phyloP scores from a whole-genome alignment of 1,284 basidiomycete genomes.

The Melampsora larici-populina region DNA sequence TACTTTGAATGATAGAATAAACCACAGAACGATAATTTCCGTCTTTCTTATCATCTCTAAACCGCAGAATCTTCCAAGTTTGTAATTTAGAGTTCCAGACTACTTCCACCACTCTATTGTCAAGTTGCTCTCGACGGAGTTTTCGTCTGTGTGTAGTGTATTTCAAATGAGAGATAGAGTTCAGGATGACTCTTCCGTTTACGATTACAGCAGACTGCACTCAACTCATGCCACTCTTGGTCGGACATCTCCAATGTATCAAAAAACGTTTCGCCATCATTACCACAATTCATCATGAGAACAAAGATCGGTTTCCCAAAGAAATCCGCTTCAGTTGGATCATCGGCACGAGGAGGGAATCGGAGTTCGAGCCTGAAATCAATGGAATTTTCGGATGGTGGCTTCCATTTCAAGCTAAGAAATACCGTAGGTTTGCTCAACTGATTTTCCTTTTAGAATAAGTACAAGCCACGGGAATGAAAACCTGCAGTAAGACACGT shows the following conservation, averaged over 20 bases:
- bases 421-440: not conserved
- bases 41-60: conserved; percentile 83
- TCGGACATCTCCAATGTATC: conserved; percentile 83
- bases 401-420: conserved; percentile 95
- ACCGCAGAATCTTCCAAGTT: conserved; percentile 83
- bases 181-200: not conserved
- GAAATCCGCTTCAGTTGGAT: conserved; percentile 69
- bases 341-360: conserved; percentile 68
- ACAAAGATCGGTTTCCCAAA: conserved; percentile 80
- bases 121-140: conserved; percentile 74
- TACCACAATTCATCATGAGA: conserved; percentile 58
- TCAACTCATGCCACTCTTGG: conserved; percentile 83
- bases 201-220: not conserved
- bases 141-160: conserved; percentile 66
- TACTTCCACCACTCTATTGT: conserved; percentile 91
- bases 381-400: conserved; percentile 93
- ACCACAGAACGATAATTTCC: conserved; percentile 81
- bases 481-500: conserved; percentile 50
- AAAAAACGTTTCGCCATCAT: conserved; percentile 70
- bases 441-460: conserved; percentile 28
- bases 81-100: conserved; percentile 70
- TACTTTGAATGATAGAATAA: conserved; percentile 77
- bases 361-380: conserved; percentile 92
- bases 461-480: conserved; percentile 13
- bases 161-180: no score